Conservation (phyloP, 1,284 basidiomycete species). For the Leccinum subrobustum region DNA sequence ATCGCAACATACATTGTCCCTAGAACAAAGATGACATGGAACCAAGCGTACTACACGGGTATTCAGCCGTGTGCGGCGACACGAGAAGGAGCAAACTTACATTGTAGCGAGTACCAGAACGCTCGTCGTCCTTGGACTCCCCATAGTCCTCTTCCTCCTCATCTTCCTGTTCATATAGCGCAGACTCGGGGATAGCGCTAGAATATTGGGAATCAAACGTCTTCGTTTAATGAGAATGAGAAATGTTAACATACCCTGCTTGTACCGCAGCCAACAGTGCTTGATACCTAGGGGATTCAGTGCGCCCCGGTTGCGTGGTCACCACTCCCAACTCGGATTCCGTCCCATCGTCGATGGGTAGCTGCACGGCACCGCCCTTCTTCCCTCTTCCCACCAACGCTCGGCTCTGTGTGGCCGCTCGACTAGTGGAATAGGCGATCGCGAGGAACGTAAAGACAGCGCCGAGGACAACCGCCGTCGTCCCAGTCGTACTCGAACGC, state of each 20-base stretch:
- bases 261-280: constrained; percentile 94
- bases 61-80: constrained; percentile 4
- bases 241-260: constrained; percentile 62
- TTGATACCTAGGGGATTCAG: constrained; percentile 90
- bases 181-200: constrained; percentile 91
- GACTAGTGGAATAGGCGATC: constrained; percentile 95
- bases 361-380: constrained; percentile 59
- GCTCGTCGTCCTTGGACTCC: constrained; percentile 89
- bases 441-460: constrained; percentile 97
- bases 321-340: constrained; percentile 73
- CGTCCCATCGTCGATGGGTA: constrained; percentile 53
- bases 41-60: constrained; percentile 84
- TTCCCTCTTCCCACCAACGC: constrained; percentile 81
- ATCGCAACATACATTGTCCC: constrained; percentile 98
- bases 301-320: constrained; percentile 82
- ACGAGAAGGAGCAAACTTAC: neutral
- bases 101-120: constrained; percentile 65
- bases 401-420: constrained; percentile 93
- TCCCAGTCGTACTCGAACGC: constrained; percentile 70
- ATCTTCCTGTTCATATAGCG: constrained; percentile 84
- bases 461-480: constrained; percentile 87
- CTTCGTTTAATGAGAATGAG: neutral
- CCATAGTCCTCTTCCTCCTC: constrained; percentile 58
- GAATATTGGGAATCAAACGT: neutral
- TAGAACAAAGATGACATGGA: constrained; percentile 96